Evolutionary conservation across 2,329 filamentous ascomycete species (phyloP), one percentile per base, ranked within the genome.

Genomic region (Huntiella abstrusa): DNA sequence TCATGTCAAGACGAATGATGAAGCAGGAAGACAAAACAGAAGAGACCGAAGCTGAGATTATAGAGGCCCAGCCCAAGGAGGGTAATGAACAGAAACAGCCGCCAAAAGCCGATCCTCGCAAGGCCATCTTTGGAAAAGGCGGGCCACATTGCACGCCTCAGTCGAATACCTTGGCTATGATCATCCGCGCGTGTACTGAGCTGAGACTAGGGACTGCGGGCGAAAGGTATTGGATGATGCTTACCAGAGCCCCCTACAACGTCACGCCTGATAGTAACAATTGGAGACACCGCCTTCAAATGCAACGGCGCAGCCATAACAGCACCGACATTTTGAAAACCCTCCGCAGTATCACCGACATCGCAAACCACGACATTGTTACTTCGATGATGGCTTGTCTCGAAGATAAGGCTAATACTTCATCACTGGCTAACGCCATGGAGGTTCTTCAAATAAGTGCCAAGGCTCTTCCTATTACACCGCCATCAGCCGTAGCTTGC

Each of bases 401-500:
- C 17, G 73, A 79, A 48, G 85, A 95, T 64, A 80, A 77, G 56
- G 76, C 77, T 47, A 94, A 92, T 58, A 66, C 59, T n/a, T 71
- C 78, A 45, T 72, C 74, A 16, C 71, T 93, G 52, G 61, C 65
- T 3, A 69, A 80, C 52, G 80, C 83, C 4, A 73, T 67, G 43
- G 60, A 66, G 43, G 66, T 93, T 19, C 62, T 94, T 28, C 66
- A 76, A 45, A 86, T 87, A 79, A 46, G 57, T 34, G 43, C 49
- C 17, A 54, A 28, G 11, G 48, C 46, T 11, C 13, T 47, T 13
- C 56, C 15, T 55, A 60, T 43, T 37, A 16, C 41, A 33, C 44
- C 48, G n/a, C 48, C 48, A 19, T 38, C 48, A 1, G 41, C 38
- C 13, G 34, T 44, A 22, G 33, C 37, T 7, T 37, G 46, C 12